Percentiles rank a stretch among this genome's conserved stretches.
These are phyloP conservation scores for Trichosporon faecale DNA, from an alignment of 1,284 basidiomycete species.

Conservation along the genomic window DNA sequence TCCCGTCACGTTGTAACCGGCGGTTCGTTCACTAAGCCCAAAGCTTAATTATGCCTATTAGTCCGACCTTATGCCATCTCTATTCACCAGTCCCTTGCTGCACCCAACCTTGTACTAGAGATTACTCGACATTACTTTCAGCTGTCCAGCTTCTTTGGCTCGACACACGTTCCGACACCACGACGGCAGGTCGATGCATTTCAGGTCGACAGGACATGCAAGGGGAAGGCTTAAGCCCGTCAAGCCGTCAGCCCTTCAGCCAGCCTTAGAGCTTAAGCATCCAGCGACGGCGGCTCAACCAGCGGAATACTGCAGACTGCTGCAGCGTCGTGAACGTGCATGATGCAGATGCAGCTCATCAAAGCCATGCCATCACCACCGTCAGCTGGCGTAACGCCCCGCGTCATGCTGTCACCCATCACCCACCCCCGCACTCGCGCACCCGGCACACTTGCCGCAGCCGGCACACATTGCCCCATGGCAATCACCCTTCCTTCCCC, in stretches of 20 bases:
- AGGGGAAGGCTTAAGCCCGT: neutral
- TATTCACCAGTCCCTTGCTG: neutral
- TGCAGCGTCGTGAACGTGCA: neutral
- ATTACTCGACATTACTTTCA: no score
- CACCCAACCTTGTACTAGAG: no score
- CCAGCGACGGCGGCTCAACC: neutral
- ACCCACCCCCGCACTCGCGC: no score
- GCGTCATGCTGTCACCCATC: neutral
- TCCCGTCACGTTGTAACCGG: slow-evolving; percentile 6
- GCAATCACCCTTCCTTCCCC: neutral
- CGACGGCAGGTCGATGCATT: no score
- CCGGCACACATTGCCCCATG: neutral
- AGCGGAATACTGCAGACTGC: neutral
- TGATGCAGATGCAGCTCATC: neutral
- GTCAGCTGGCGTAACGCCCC: neutral
- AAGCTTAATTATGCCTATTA: slow-evolving; percentile 9
- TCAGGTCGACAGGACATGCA: no score
- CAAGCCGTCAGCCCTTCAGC: neutral
- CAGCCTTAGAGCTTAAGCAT: slow-evolving; percentile 3
- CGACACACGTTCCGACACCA: no score
- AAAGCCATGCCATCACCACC: neutral
- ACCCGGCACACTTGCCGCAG: no score
- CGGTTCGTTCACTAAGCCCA: neutral
- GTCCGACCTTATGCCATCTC: neutral
- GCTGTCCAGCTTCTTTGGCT: no score